Evolutionary conservation across 345 rosid genomes (phyloP).

Genomic region (Mallotus nudiflorus): DNA sequence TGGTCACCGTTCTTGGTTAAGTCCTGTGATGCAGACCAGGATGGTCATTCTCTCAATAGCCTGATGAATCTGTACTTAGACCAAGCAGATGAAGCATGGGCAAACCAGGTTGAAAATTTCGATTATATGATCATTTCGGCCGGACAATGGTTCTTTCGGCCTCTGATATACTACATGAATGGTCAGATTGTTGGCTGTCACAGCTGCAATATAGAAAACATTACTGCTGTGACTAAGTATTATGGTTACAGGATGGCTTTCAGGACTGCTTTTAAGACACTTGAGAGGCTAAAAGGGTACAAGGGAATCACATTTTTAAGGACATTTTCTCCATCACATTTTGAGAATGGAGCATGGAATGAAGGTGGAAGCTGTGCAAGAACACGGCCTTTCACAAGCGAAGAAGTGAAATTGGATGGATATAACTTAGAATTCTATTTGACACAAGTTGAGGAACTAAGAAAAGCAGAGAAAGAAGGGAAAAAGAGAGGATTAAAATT

Average conservation of each 20-base stretch:
- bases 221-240: conserved; percentile 32
- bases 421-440: conserved; percentile 39
- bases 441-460: conserved; percentile 46
- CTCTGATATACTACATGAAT: conserved; percentile 36
- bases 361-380: conserved; percentile 65
- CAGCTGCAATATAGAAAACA: conserved; percentile 35
- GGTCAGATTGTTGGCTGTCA: conserved; percentile 42
- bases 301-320: conserved; percentile 46
- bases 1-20: conserved; percentile 62
- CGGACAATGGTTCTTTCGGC: conserved; percentile 65
- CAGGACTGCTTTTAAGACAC: conserved; percentile 49
- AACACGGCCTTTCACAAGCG: conserved; percentile 43
- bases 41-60: conserved; percentile 39
- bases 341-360: conserved; percentile 68
- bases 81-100: conserved; percentile 51
- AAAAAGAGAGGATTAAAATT: conserved; percentile 40
- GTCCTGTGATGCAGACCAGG: conserved; percentile 41
- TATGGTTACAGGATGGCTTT: conserved; percentile 63
- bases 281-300: conserved; percentile 33
- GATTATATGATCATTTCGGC: conserved; percentile 53
- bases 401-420: conserved; percentile 50
- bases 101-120: conserved; percentile 34
- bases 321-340: conserved; percentile 61
- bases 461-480: conserved; percentile 41
- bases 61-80: conserved; percentile 50